Evolutionary conservation across 1,284 basidiomycete species (phyloP).

Genomic region (Pterulicium gracile): DNA sequence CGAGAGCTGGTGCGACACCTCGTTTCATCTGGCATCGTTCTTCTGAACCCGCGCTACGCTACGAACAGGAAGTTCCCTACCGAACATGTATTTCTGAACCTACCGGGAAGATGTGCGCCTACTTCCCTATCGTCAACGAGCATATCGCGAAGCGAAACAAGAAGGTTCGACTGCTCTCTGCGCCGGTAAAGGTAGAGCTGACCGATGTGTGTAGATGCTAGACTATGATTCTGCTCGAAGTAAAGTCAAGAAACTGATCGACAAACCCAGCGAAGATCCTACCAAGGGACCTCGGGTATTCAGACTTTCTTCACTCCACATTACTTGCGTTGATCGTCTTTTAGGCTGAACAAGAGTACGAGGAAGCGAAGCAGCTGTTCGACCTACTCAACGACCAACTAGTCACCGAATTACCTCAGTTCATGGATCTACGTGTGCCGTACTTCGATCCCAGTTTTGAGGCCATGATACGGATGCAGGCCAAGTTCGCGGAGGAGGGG

Average conservation of each 20-base stretch:
- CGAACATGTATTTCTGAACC: constrained; percentile 94
- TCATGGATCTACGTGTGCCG: constrained; percentile 91
- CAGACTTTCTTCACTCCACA: constrained; percentile 5
- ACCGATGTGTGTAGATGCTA: constrained; percentile 48
- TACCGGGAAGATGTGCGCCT: constrained; percentile 90
- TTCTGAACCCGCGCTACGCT: not conserved
- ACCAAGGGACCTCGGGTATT: constrained; percentile 78
- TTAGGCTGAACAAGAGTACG: constrained; percentile 89
- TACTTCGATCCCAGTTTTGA: constrained; percentile 99
- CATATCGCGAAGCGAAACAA: constrained; percentile 93
- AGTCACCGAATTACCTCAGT: constrained; percentile 81
- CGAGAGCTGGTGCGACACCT: constrained; percentile 61
- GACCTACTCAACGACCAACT: constrained; percentile 90
- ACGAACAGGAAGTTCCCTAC: constrained; percentile 80
- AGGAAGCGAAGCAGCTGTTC: constrained; percentile 90
- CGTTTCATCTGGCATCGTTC: constrained; percentile 1
- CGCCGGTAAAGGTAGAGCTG: not conserved
- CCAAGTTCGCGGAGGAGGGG: constrained; percentile 94
- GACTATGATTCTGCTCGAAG: constrained; percentile 94
- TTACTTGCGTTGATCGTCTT: constrained; percentile 4
- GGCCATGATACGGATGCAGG: constrained; percentile 97
- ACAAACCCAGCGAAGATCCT: constrained; percentile 92
- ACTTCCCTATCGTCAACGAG: constrained; percentile 92
- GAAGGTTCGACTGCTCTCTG: constrained; percentile 50
- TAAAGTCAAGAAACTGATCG: constrained; percentile 80